Evolutionary conservation across 305 asterid species (phyloP).

Genomic region (Ilex paraguariensis): DNA sequence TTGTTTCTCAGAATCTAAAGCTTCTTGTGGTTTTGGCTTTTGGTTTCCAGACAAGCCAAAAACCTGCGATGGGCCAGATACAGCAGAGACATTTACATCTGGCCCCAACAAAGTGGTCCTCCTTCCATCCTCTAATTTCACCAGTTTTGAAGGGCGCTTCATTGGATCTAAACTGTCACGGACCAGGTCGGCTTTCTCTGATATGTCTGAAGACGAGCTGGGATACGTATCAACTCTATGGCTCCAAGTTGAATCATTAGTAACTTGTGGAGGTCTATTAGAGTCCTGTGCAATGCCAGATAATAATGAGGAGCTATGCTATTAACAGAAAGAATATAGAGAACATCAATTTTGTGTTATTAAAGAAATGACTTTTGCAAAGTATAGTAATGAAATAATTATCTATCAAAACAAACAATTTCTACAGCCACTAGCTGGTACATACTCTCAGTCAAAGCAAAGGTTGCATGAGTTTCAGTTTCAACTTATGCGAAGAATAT

Average conservation of each 20-base stretch:
- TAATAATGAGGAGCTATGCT: constrained; percentile 34
- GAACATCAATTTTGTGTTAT: neutral
- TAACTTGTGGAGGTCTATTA: constrained; percentile 8
- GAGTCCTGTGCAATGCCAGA: constrained; percentile 24
- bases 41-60: constrained; percentile 37
- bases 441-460: neutral
- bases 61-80: constrained; percentile 33
- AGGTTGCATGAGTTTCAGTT: too few species aligned
- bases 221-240: constrained; percentile 18
- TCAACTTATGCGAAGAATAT: too few species aligned
- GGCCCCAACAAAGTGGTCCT: constrained; percentile 31
- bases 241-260: constrained; percentile 8
- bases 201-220: constrained; percentile 13
- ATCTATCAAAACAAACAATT: neutral
- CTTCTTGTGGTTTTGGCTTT: constrained; percentile 29
- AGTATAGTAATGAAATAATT: too few species aligned
- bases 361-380: too few species aligned
- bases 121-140: constrained; percentile 50
- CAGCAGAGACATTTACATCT: constrained; percentile 23
- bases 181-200: constrained; percentile 23
- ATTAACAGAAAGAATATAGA: constrained; percentile 12
- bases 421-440: neutral
- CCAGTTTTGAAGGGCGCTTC: constrained; percentile 50
- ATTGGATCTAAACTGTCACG: constrained; percentile 31
- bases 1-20: constrained; percentile 41